These are phyloP conservation scores for Penicillium sp. DNA, from an alignment of 2,329 filamentous ascomycete species.

Conservation along the genomic window DNA sequence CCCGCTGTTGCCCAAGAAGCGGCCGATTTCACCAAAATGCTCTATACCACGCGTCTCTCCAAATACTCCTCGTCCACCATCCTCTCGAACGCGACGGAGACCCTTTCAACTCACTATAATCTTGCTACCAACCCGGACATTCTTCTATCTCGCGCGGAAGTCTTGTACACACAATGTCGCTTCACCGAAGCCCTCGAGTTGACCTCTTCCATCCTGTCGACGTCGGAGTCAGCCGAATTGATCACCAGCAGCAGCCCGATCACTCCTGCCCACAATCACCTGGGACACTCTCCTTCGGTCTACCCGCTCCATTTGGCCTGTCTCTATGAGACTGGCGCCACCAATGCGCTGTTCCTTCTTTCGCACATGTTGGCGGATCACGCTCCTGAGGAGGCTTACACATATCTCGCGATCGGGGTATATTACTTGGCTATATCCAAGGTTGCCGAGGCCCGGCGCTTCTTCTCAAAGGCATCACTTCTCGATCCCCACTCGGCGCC, in stretches of 20 bases:
- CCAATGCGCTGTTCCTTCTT: constrained; percentile 83
- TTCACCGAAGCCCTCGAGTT: constrained; percentile 81
- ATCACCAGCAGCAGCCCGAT: constrained; percentile 24
- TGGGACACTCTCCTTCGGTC: constrained; percentile 50
- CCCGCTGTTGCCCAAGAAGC: constrained; percentile 71
- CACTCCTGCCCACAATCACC: constrained; percentile 30
- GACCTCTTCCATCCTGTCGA: constrained; percentile 73
- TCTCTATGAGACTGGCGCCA: constrained; percentile 78
- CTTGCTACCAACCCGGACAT: constrained; percentile 82
- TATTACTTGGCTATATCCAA: constrained; percentile 89
- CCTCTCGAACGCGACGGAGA: constrained; percentile 81
- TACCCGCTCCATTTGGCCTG: constrained; percentile 90
- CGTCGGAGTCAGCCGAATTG: constrained; percentile 78
- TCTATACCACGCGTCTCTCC: constrained; percentile 90
- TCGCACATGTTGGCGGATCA: constrained; percentile 88
- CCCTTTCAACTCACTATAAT: constrained; percentile 87
- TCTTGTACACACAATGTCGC: constrained; percentile 88
- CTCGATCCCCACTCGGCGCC: constrained; percentile 97
- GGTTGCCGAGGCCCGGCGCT: constrained; percentile 86
- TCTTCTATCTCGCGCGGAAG: constrained; percentile 79
- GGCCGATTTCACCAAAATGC: constrained; percentile 87
- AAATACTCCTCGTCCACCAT: constrained; percentile 86
- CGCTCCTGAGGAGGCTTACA: constrained; percentile 82
- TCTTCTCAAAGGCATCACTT: constrained; percentile 95
- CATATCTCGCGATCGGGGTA: constrained; percentile 89